phyloP scores from a whole-genome alignment of 2,329 filamentous ascomycete species.

The Apiospora koreana region DNA sequence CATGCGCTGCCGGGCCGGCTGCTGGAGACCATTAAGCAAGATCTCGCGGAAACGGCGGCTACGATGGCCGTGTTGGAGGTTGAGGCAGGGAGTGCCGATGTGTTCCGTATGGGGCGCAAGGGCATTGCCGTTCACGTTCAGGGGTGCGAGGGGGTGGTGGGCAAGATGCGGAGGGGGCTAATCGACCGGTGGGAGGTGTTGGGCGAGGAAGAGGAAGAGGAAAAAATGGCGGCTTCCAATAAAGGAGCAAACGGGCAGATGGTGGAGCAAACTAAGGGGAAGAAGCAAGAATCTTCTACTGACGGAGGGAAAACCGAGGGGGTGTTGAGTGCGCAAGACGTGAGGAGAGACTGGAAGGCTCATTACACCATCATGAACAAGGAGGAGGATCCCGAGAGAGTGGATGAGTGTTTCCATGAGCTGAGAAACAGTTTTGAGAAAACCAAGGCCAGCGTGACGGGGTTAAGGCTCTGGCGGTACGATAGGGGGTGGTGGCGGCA shows the following conservation, averaged over 20 bases:
- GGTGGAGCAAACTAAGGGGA: not conserved
- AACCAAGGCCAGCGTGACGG: not conserved
- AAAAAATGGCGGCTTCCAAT: too few relatives aligned
- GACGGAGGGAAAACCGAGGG: not conserved
- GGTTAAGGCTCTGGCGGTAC: not conserved
- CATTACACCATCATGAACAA: constrained; percentile 8
- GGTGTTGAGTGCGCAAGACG: not conserved
- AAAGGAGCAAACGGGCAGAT: not conserved
- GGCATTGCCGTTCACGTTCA: not conserved
- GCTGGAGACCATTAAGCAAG: not conserved
- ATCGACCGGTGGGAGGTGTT: not conserved
- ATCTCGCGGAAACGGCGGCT: not conserved
- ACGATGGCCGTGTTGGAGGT: not conserved
- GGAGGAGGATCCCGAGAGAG: not conserved
- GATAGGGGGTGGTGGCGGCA: constrained; percentile 6
- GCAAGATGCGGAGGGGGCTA: not conserved
- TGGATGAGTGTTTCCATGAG: not conserved
- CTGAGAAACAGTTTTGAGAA: not conserved
- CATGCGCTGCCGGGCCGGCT: not conserved
- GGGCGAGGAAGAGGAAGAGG: not conserved
- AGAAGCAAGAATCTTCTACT: too few relatives aligned
- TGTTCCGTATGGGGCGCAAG: not conserved
- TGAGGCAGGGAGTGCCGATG: not conserved
- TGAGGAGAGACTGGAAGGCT: not conserved
- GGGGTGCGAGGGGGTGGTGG: not conserved